Percentiles rank a stretch among this genome's conserved stretches.
Conservation (phyloP, 2,329 filamentous ascomycete genomes). For the Cercospora berteroae region DNA sequence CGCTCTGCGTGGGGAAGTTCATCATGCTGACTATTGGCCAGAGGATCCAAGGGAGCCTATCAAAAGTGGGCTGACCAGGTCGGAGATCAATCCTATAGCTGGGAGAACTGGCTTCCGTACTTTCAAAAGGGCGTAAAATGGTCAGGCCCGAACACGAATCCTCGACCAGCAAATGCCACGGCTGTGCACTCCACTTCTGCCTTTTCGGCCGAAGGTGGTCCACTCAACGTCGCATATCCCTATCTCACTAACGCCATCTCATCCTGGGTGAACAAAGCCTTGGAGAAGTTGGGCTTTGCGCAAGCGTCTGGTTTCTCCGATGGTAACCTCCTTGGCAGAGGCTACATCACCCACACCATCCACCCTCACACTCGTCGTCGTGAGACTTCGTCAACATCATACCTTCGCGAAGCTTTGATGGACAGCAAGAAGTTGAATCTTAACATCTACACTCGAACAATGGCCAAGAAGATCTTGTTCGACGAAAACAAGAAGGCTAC, state of each 20-base stretch:
- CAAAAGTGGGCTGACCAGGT: conserved; percentile 40
- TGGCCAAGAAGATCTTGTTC: conserved; percentile 36
- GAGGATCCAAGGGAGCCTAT: conserved; percentile 36
- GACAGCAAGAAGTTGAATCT: conserved; percentile 12
- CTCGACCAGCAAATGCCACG: conserved; percentile 16
- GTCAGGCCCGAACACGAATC: not conserved
- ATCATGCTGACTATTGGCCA: not conserved
- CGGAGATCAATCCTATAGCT: conserved; percentile 37
- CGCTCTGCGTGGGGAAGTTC: not conserved
- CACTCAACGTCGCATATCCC: conserved; percentile 13
- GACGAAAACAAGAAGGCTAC: conserved; percentile 31
- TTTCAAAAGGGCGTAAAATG: conserved; percentile 16
- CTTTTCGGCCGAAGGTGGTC: not conserved
- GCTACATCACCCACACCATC: not conserved
- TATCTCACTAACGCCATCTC: conserved; percentile 16
- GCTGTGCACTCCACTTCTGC: not conserved
- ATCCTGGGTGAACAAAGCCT: conserved; percentile 7
- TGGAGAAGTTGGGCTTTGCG: conserved; percentile 13
- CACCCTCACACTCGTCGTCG: not conserved
- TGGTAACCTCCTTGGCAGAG: conserved; percentile 5
- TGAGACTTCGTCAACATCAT: conserved; percentile 6
- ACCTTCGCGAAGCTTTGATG: conserved; percentile 14
- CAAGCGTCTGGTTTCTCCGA: conserved; percentile 12
- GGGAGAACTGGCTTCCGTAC: conserved; percentile 30
- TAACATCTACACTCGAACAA: conserved; percentile 12